Conservation (phyloP, 345 rosid genomes). For the Melastoma malabathricum region DNA sequence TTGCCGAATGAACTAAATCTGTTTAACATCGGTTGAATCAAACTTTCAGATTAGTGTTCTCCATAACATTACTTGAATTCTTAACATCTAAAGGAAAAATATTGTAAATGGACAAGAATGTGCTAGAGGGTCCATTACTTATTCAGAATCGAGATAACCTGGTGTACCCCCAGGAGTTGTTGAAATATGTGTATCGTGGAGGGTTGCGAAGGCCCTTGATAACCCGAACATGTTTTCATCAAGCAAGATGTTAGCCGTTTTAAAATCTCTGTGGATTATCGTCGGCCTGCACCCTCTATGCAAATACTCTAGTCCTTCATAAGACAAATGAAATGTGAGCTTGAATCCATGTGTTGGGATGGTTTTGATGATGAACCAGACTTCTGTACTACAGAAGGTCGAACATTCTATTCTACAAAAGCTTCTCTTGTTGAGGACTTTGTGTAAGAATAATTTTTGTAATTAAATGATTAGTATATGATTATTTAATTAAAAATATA, state of each 20-base stretch:
- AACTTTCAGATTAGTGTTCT: too few relatives aligned
- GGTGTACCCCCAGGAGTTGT: constrained; percentile 31
- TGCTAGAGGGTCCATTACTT: constrained; percentile 5
- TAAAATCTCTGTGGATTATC: constrained; percentile 29
- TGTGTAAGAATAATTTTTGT: too few relatives aligned
- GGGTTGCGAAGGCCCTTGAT: constrained; percentile 24
- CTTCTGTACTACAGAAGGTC: constrained; percentile 10
- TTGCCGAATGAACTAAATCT: not conserved
- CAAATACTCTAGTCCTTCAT: constrained; percentile 23
- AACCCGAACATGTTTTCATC: constrained; percentile 34
- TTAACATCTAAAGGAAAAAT: too few relatives aligned
- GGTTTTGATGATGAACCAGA: too few relatives aligned
- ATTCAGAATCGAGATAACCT: constrained; percentile 40
- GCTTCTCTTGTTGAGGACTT: too few relatives aligned
- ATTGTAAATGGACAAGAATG: too few relatives aligned
- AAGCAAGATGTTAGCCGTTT: constrained; percentile 33
- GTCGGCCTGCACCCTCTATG: constrained; percentile 19
- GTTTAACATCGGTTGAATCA: too few relatives aligned
- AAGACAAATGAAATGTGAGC: not conserved
- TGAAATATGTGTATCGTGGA: constrained; percentile 21
- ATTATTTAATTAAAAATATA: too few relatives aligned
- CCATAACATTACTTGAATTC: too few relatives aligned
- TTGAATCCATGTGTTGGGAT: too few relatives aligned
- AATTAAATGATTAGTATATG: too few relatives aligned
- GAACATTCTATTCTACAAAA: too few relatives aligned